Conservation (phyloP, 352 stramenopile species). For the Phytophthora palmivora region DNA sequence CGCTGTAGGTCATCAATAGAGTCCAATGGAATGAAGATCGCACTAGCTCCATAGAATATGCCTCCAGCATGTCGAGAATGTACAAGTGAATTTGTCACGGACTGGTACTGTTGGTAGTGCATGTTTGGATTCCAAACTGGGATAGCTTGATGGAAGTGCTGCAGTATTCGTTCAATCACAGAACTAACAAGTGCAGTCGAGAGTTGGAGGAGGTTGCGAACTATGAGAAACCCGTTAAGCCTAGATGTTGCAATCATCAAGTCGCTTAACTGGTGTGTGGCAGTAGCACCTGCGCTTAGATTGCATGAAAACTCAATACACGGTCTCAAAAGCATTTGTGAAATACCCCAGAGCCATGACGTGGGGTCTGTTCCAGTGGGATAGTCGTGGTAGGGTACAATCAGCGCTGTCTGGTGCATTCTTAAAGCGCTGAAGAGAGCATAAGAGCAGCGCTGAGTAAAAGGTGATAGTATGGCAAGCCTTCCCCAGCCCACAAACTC, state of each 20-base stretch:
- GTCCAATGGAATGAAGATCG: constrained; percentile 41
- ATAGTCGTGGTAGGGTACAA: constrained; percentile 28
- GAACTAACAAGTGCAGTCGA: constrained; percentile 2
- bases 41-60: constrained; percentile 18
- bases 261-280: constrained; percentile 5
- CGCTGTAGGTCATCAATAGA: constrained; percentile 10
- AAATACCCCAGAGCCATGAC: constrained; percentile 29
- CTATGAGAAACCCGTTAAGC: constrained; percentile 33
- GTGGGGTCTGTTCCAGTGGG: constrained; percentile 8
- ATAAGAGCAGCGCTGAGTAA: constrained; percentile 62
- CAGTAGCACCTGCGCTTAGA: constrained; percentile 9
- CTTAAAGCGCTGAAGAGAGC: constrained; percentile 53
- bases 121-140: constrained; percentile 1
- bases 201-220: constrained; percentile 29
- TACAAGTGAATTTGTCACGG: constrained; percentile 23
- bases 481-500: constrained; percentile 55
- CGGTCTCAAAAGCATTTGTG: constrained; percentile 46
- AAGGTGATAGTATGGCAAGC: constrained; percentile 45
- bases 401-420: constrained; percentile 35
- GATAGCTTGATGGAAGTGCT: constrained; percentile 26
- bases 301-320: constrained; percentile 36
- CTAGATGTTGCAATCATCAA: constrained; percentile 22
- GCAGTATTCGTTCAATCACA: constrained; percentile 26
- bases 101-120: constrained; percentile 10
- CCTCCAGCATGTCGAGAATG: constrained; percentile 14